phyloP scores from a whole-genome alignment of 257 asterid species.

The Cruciata laevipes region DNA sequence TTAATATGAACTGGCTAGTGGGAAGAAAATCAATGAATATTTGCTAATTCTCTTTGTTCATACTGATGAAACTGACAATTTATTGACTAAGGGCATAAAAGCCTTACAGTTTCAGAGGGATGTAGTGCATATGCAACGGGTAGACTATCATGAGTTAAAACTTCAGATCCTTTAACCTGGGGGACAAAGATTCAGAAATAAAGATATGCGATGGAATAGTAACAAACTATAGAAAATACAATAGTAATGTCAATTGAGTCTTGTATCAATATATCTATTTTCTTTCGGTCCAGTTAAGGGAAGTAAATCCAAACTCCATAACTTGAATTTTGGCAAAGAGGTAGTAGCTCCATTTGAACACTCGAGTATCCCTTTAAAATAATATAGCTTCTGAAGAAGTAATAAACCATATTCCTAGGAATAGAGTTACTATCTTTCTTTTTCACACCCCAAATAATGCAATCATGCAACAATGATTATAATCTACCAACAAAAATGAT shows the following conservation, averaged over 20 bases:
- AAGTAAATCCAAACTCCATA: neutral
- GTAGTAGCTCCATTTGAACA: neutral
- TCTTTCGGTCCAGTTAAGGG: neutral
- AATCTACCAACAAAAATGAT: neutral
- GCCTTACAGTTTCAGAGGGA: conserved; percentile 79
- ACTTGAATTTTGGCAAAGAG: neutral
- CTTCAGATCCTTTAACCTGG: conserved; percentile 88
- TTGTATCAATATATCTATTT: neutral
- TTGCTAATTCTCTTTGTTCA: neutral
- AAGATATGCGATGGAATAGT: neutral
- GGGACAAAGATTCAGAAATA: conserved; percentile 10
- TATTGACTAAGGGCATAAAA: neutral
- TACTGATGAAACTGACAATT: neutral
- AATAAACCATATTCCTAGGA: neutral
- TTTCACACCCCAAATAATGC: neutral
- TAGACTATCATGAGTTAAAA: conserved; percentile 47
- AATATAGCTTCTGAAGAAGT: neutral
- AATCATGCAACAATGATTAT: neutral
- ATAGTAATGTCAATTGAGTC: neutral
- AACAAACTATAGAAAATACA: conserved; percentile 3
- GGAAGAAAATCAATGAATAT: neutral
- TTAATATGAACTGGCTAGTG: neutral
- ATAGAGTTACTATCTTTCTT: neutral
- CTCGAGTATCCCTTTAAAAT: neutral
- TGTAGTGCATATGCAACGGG: conserved; percentile 77